Evolutionary conservation across 345 rosid genomes (phyloP), one percentile per base, ranked within the genome.

Genomic region (Iberis pinnata): DNA sequence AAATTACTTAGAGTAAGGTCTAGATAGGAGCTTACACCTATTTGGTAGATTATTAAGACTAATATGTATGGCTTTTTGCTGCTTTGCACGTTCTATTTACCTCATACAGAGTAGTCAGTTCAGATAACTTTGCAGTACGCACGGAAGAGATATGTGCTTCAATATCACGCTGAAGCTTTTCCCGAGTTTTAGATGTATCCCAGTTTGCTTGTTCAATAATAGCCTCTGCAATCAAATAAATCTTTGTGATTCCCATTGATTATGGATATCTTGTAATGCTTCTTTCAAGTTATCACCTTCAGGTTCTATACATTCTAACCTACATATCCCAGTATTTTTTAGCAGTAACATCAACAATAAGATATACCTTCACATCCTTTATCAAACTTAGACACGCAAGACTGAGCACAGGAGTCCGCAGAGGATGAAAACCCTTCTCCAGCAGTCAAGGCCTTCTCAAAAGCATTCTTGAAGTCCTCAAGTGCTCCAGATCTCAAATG

Each of bases 81-180:
- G 54, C 53, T 35, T n/a, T 48, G 33, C 10, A 17, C 11, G 19
- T 50, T 43, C 31, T 37, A 37, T 17, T 42, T 77, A 86, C 99
- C 99, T 93, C 86, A 56, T 65, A 93, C 16, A 64, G 67, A 62
- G 89, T 67, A 50, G 80, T 80, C 58, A 86, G 73, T 65, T 93
- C 99, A 43, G 86, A 72, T 58, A 93, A 77, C 73, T 88, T 88
- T 33, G 85, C 78, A 61, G 77, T 73, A 51, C 85, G 88, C 52
- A 93, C 92, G 40, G 85, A 73, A 62, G 81, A 78, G 71, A 86
- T 68, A 70, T 93, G 95, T 4, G 79, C 86, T 69, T 93, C 94
- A 33, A 93, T 72, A 63, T 88, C 99, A 58, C 83, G 99, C 58
- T 56, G 67, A 70, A 93, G 84, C 68, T 83, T 86, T 56, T 88